Conservation (phyloP, 2,329 filamentous ascomycete genomes). For the Penicillium sp. region DNA sequence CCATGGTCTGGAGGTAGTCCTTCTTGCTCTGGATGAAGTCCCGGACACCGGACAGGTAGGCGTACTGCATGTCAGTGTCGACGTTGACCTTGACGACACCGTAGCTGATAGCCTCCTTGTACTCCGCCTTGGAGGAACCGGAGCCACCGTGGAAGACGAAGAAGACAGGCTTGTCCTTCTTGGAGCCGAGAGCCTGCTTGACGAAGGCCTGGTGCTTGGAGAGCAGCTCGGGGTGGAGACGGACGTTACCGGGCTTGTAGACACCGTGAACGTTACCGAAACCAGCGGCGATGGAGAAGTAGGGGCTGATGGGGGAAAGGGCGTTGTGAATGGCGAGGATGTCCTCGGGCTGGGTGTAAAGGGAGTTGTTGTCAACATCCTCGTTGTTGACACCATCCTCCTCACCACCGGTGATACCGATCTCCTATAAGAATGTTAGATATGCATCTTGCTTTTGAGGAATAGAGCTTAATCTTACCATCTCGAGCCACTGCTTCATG, state of each 20-base stretch:
- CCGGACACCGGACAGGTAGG: constrained; percentile 87
- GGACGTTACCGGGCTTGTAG: constrained; percentile 97
- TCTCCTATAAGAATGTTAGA: constrained; percentile 55
- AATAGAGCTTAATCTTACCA: constrained; percentile 57
- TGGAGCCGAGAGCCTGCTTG: constrained; percentile 71
- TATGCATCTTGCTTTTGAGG: not conserved
- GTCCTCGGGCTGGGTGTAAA: constrained; percentile 98
- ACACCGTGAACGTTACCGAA: constrained; percentile 99
- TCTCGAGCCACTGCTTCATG: constrained; percentile 99
- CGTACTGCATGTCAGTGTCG: constrained; percentile 96
- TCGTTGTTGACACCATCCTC: constrained; percentile 99
- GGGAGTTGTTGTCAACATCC: constrained; percentile 90
- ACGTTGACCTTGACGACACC: constrained; percentile 99
- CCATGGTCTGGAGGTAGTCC: constrained; percentile 82
- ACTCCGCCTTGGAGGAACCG: constrained; percentile 88
- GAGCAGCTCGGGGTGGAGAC: constrained; percentile 92
- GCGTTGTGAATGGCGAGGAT: constrained; percentile 89
- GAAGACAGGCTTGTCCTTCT: constrained; percentile 90
- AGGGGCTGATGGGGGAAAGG: constrained; percentile 80
- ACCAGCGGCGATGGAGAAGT: constrained; percentile 97
- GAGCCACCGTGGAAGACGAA: constrained; percentile 99
- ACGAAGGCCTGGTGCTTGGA: constrained; percentile 95
- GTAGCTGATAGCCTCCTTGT: constrained; percentile 80
- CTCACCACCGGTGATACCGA: constrained; percentile 94
- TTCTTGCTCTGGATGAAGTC: constrained; percentile 95